Evolutionary conservation across 257 asterid genomes (phyloP).

Genomic region (Solanum chmielewskii): DNA sequence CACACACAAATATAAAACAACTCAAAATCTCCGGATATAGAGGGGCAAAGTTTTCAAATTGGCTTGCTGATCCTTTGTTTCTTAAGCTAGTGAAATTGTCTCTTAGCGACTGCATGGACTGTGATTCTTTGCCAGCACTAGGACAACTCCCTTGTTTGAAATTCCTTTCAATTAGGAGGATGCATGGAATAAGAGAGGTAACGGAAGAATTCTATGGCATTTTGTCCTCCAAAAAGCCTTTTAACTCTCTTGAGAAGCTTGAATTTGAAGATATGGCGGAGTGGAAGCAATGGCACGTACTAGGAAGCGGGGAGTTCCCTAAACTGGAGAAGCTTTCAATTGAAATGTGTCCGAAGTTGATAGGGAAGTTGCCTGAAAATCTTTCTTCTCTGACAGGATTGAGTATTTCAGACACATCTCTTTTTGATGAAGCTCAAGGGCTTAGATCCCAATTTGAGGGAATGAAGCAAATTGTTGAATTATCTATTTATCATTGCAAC

Average conservation of each 20-base stretch:
- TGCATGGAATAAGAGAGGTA: too few species aligned
- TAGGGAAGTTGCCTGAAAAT: background rate
- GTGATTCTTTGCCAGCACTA: too few species aligned
- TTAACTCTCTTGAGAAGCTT: too few species aligned
- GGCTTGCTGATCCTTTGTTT: background rate
- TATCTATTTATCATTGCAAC: accelerated
- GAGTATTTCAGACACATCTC: background rate
- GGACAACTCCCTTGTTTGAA: accelerated
- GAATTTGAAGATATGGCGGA: accelerated
- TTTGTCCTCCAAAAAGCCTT: too few species aligned
- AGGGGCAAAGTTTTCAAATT: background rate
- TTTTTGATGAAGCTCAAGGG: background rate
- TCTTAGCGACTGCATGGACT: too few species aligned
- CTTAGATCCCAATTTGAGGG: background rate
- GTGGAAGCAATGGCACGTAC: background rate
- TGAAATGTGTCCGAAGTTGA: background rate
- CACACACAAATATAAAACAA: background rate
- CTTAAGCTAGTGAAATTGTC: too few species aligned
- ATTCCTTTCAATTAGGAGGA: accelerated
- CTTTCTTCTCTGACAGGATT: background rate
- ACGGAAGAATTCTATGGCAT: too few species aligned
- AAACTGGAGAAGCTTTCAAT: background rate
- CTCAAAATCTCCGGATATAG: background rate
- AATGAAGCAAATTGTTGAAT: background rate
- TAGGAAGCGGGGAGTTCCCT: background rate